Evolutionary conservation across 768 basidiomycete genomes (phyloP).

Genomic region (Botryobasidium botryosum): DNA sequence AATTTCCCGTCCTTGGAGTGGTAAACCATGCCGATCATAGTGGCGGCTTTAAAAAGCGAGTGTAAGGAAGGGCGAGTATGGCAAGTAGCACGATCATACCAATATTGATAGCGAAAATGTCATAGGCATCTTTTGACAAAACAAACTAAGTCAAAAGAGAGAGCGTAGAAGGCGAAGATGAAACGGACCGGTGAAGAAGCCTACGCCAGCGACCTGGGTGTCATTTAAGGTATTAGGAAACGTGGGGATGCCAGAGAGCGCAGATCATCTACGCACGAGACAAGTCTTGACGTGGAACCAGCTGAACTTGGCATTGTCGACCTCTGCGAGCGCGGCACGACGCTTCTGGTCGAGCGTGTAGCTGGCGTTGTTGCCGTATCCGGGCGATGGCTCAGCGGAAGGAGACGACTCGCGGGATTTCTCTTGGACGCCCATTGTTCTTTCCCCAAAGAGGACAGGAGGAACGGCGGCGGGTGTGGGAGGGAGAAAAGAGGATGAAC

Average conservation of each 20-base stretch:
- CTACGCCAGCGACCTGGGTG: conserved; percentile 53
- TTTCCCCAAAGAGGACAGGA: no score
- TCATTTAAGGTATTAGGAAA: no score
- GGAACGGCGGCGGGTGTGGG: no score
- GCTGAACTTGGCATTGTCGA: conserved; percentile 76
- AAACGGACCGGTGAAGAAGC: conserved; percentile 81
- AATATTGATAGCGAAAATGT: conserved; percentile 83
- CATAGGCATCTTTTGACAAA: conserved; percentile 27
- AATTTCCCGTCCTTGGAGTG: conserved; percentile 23
- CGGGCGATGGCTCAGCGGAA: background rate
- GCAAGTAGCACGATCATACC: conserved; percentile 68
- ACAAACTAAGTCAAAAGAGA: background rate
- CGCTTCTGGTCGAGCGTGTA: conserved; percentile 29
- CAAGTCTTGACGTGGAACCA: conserved; percentile 68
- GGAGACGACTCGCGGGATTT: no score
- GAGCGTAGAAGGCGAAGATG: conserved; percentile 16
- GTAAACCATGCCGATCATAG: conserved; percentile 7
- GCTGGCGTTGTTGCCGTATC: background rate
- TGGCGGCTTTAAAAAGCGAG: no score
- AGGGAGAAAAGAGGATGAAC: no score
- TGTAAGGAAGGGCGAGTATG: background rate
- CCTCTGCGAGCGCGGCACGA: conserved; percentile 63
- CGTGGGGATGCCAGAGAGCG: no score
- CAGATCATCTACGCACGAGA: no score
- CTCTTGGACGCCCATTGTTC: no score